Base-by-base conservation (phyloP, 768 basidiomycete species). In the Russula lepida region DNA sequence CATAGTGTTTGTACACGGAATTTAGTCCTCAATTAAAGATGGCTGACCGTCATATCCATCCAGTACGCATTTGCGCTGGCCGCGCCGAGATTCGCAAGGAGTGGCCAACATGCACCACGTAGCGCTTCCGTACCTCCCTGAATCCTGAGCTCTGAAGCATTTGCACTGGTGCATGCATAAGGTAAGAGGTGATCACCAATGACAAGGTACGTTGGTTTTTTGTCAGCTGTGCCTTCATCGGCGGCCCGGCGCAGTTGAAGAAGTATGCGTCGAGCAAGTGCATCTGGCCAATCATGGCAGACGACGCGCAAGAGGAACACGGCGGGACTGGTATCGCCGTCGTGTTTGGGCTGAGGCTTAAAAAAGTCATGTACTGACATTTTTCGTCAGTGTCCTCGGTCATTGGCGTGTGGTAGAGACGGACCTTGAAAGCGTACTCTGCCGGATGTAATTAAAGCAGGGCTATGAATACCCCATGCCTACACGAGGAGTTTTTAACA, bases 251-350 rank as follows among this genome's bases (percentile, higher is more conserved):
- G 73, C 4, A 83, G 73, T 28, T 76, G 77, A 21, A 75, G 69
- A 47, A 82, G 69, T 46, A 83, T 80, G 39, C 74, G 74, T 25
- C 62, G 64, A 23, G 81, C 73, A 49, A 70, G 78, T 1, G 74
- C 74, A 64, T 90, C 85, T 1, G 87, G 84, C 88, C 89, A 90
- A 67, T 92, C 89, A 66, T 92, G 89, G 35, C 88, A 75, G 41
- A 89, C 80, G 21, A 84, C 83, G 25, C 88, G 81, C 32, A 89
- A 74, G 35, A 90, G 75, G 68, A 84, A 92, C 6, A 89, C 82
- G 0, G 85, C 79, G 7, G 61, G 85, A 76, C 55, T 80, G 70
- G 54, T 76, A 68, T 44, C 32, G 17, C 13, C 56, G 6, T 54
- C 56, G 56, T 30, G 51, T 46, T 2, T 2, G 12, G 60, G 60